Evolutionary conservation across 1,139 yeast genomes (phyloP).

Genomic region (Candida tetrigidarum): DNA sequence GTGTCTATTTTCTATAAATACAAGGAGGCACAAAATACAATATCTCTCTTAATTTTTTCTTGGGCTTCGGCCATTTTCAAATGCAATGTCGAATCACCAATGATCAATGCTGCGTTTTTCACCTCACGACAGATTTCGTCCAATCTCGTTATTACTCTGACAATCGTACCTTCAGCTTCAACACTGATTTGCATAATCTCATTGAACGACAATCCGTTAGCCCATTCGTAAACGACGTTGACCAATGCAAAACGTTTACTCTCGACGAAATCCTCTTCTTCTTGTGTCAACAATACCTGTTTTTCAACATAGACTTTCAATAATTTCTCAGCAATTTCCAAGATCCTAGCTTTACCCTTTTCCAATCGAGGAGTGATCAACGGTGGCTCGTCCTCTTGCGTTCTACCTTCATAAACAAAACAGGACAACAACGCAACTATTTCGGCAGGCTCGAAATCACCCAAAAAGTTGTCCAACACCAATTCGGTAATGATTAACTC

Average conservation of each 20-base stretch:
- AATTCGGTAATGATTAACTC: constrained; percentile 89
- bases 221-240: constrained; percentile 98
- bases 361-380: constrained; percentile 84
- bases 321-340: constrained; percentile 69
- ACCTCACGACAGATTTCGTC: constrained; percentile 97
- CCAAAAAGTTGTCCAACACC: constrained; percentile 86
- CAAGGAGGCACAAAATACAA: constrained; percentile 95
- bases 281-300: constrained; percentile 78
- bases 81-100: constrained; percentile 89
- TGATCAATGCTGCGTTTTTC: constrained; percentile 89
- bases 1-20: constrained; percentile 53
- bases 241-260: constrained; percentile 86
- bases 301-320: constrained; percentile 65
- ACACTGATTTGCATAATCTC: constrained; percentile 87
- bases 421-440: constrained; percentile 91
- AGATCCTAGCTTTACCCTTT: constrained; percentile 71
- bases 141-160: constrained; percentile 90
- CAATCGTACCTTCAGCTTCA: constrained; percentile 97
- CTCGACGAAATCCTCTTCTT: constrained; percentile 84
- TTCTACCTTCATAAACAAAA: constrained; percentile 89
- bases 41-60: constrained; percentile 93
- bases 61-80: constrained; percentile 92
- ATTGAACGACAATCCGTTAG: constrained; percentile 88
- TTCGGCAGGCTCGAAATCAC: constrained; percentile 94
- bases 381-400: constrained; percentile 60